Base-by-base conservation (phyloP, 306 rosid genomes). In the Quillaja saponaria region DNA sequence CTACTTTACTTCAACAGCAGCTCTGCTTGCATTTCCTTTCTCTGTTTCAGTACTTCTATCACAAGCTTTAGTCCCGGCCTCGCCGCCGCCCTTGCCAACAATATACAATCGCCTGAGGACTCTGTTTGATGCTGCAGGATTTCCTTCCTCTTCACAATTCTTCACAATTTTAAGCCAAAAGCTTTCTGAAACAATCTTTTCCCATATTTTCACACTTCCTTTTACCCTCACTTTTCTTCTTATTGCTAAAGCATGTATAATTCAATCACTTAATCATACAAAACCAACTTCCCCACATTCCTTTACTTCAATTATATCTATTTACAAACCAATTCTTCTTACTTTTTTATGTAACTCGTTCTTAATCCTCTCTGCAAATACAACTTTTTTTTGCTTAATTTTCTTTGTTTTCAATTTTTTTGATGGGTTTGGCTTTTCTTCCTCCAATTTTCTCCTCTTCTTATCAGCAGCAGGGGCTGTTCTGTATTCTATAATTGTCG, bases 61-160 rank as follows among this genome's bases (percentile, higher is more conserved):
- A 1, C 96, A 84, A 65, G 72, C 88, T 6, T 21, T 73, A 7
- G 52, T 61, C 49, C 81, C 81, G 34, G 57, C 76, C 8, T 80
- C 94, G 10, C 72, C 81, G 8, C 63, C 87, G n/a, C 82, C 82
- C 34, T 67, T 78, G 34, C 76, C 80, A 37, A 76, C 84, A 57
- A 72, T 85, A 48, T 79, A 66, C 55, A 68, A 11, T 57, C 88
- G 91, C 49, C 68, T 91, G 18, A 78, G 63, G 66, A 64, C 37
- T 44, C 83, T 91, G 13, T 91, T 91, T 51, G 78, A 71, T 45
- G 95, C 95, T 8, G 96, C 95, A 2, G 98, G 96, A 1, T 84
- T 88, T 61, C 91, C 96, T 16, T 64, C 76, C 0, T 82, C 88
- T 16, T 92, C 87, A 7, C 68, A 84, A 12, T 60, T 92, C 73